phyloP scores from a whole-genome alignment of 345 rosid species.

The Lepidium sativum region DNA sequence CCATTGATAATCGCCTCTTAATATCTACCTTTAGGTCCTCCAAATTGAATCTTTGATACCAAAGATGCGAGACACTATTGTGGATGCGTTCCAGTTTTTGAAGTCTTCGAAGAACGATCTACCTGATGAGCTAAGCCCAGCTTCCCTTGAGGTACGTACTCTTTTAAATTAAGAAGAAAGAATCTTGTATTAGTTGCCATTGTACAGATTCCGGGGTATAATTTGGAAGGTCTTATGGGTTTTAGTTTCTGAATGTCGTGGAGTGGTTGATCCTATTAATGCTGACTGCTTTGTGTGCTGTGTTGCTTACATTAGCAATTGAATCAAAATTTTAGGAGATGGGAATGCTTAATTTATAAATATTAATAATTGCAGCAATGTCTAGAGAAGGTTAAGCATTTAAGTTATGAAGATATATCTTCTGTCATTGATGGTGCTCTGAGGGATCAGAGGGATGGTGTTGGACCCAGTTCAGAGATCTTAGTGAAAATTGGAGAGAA shows the following conservation, averaged over 20 bases:
- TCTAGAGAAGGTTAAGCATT: conserved; percentile 56
- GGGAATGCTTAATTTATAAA: conserved; percentile 17
- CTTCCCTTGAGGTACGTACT: conserved; percentile 68
- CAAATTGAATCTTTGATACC: conserved; percentile 64
- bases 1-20: conserved; percentile 10
- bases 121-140: conserved; percentile 56
- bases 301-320: background rate
- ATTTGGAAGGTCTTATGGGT: background rate
- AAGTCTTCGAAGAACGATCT: conserved; percentile 40
- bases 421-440: conserved; percentile 53
- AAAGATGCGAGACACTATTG: conserved; percentile 48
- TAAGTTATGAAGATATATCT: conserved; percentile 46
- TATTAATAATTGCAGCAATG: conserved; percentile 49
- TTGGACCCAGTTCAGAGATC: conserved; percentile 57
- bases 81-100: conserved; percentile 53
- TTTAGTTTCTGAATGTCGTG: background rate
- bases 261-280: background rate
- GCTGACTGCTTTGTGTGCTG: background rate
- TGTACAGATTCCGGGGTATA: background rate
- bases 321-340: background rate
- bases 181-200: background rate
- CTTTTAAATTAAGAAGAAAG: background rate
- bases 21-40: conserved; percentile 45
- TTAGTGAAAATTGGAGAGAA: conserved; percentile 61
- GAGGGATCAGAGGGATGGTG: conserved; percentile 48